Evolutionary conservation across 345 rosid species (phyloP).

Genomic region (Populus ilicifolia): DNA sequence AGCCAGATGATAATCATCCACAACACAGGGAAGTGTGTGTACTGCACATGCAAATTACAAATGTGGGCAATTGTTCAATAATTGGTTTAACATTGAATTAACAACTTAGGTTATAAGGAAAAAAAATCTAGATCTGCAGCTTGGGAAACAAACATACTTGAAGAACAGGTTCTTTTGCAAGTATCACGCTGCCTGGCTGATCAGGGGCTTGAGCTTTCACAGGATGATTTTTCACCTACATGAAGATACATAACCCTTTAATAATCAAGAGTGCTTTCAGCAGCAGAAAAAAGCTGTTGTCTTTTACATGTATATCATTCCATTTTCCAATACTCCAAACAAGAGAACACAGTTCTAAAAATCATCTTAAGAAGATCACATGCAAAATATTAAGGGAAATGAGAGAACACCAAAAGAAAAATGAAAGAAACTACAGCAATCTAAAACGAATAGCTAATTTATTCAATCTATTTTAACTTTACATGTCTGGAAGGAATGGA

Average conservation of each 20-base stretch:
- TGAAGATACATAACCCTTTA: not conserved
- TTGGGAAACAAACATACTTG: constrained; percentile 46
- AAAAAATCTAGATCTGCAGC: not conserved
- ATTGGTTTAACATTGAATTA: not conserved
- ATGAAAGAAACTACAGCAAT: not conserved
- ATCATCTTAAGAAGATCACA: not conserved
- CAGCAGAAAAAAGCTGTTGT: not conserved
- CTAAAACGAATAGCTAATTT: not conserved
- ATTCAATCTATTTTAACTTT: not conserved
- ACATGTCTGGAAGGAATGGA: no score
- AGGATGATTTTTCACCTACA: constrained; percentile 89
- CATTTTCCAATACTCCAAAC: not conserved
- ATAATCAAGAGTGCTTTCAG: not conserved
- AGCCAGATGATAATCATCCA: not conserved
- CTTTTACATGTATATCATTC: not conserved
- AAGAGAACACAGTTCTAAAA: not conserved
- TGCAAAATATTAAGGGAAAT: not conserved
- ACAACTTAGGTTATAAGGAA: not conserved
- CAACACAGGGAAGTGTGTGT: not conserved
- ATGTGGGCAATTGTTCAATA: not conserved
- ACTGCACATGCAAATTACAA: not conserved
- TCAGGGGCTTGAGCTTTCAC: constrained; percentile 79
- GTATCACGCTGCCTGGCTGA: constrained; percentile 85
- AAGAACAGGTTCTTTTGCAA: constrained; percentile 78
- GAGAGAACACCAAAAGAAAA: not conserved